Evolutionary conservation across 305 asterid genomes (phyloP).

Genomic region (Striga hermonthica): DNA sequence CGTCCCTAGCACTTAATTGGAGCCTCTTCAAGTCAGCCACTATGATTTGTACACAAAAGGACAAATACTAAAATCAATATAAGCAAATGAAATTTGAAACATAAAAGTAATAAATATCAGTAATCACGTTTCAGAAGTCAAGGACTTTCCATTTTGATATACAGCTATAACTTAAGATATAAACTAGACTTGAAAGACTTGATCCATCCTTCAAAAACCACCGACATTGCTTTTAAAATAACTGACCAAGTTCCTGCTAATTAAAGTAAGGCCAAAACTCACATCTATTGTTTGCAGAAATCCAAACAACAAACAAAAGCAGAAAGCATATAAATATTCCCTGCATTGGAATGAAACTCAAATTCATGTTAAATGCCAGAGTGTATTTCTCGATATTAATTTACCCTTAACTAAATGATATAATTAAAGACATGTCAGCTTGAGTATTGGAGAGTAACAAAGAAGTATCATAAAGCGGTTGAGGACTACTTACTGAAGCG

Average conservation of each 20-base stretch:
- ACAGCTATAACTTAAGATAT: slow-evolving; percentile 12
- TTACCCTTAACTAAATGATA: slow-evolving; percentile 5
- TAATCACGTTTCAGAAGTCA: slow-evolving; percentile 26
- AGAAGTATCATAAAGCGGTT: slow-evolving; percentile 25
- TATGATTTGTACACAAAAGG: slow-evolving; percentile 32
- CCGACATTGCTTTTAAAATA: slow-evolving; percentile 12
- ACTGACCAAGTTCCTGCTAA: slow-evolving; percentile 21
- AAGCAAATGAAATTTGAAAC: slow-evolving; percentile 32
- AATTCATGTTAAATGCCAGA: slow-evolving; percentile 19
- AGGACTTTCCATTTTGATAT: slow-evolving; percentile 20
- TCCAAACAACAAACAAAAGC: slow-evolving; percentile 6
- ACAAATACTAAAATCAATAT: slow-evolving; percentile 15
- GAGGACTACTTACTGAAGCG: slow-evolving; percentile 76
- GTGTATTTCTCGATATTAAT: slow-evolving; percentile 6
- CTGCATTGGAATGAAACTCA: not conserved
- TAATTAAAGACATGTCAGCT: slow-evolving; percentile 1
- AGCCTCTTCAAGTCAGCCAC: slow-evolving; percentile 93
- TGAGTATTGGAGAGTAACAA: slow-evolving; percentile 14
- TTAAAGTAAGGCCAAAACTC: slow-evolving; percentile 13
- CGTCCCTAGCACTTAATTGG: slow-evolving; percentile 84
- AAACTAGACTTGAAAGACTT: slow-evolving; percentile 21
- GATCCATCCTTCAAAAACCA: slow-evolving; percentile 15
- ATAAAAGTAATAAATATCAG: slow-evolving; percentile 18
- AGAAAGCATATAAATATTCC: slow-evolving; percentile 1
- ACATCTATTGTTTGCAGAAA: slow-evolving; percentile 17